phyloP scores from a whole-genome alignment of 2,329 filamentous ascomycete species.

The Sporothrix phasma region DNA sequence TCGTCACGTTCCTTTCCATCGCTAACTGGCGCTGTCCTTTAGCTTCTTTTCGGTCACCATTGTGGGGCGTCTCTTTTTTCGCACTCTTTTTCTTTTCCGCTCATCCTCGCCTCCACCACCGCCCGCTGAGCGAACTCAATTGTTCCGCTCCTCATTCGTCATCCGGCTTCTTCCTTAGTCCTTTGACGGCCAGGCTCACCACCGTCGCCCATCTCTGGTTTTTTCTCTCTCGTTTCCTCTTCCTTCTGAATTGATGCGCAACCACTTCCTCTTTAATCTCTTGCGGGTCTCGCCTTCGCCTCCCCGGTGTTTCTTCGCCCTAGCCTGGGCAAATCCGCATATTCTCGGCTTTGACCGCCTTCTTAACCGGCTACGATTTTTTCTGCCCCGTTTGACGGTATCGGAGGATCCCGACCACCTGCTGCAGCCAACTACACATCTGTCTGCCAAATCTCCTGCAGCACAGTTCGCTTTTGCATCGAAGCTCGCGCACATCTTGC shows the following conservation, averaged over 20 bases:
- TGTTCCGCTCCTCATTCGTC: slow-evolving; percentile 14
- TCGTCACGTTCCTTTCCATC: neutral
- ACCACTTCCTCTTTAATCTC: neutral
- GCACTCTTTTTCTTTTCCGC: neutral
- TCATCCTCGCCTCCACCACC: slow-evolving; percentile 5
- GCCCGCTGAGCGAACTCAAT: slow-evolving; percentile 6
- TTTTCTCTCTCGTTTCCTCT: neutral
- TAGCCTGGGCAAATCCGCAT: slow-evolving; percentile 9
- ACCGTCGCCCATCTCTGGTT: neutral
- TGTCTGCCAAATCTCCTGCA: neutral
- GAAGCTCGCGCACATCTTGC: neutral
- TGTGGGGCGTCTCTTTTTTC: slow-evolving; percentile 6
- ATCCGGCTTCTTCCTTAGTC: slow-evolving; percentile 16
- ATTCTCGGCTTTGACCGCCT: slow-evolving; percentile 20
- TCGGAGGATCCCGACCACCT: slow-evolving; percentile 14
- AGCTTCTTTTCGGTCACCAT: slow-evolving; percentile 5
- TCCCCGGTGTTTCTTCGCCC: neutral
- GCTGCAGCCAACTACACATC: slow-evolving; percentile 6
- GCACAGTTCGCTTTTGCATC: neutral
- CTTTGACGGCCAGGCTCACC: neutral
- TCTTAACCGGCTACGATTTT: slow-evolving; percentile 10
- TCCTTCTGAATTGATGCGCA: neutral
- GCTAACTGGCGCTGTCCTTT: neutral
- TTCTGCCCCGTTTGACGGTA: slow-evolving; percentile 16
- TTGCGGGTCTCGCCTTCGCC: slow-evolving; percentile 3